Percentiles rank a stretch among this genome's conserved stretches.
Evolutionary conservation across 192 early-diverging fungal genomes (phyloP).

Genomic region (Kappamyces sp.): DNA sequence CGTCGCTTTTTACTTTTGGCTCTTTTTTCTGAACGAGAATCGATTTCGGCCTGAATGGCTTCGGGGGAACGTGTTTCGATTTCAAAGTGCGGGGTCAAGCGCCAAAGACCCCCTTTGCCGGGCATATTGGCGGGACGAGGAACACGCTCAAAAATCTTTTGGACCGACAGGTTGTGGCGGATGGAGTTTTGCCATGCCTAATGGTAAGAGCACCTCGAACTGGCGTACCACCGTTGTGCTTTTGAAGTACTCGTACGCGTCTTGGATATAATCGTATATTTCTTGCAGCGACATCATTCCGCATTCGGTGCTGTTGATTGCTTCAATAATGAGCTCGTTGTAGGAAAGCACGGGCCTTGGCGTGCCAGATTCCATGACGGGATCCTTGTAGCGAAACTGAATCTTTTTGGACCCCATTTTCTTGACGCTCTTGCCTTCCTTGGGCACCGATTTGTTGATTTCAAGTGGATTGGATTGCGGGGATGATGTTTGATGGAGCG

Average conservation of each 20-base stretch:
- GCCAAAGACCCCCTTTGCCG: slow-evolving; percentile 69
- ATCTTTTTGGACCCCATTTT: too few species aligned
- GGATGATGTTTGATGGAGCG: too few species aligned
- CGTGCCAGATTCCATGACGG: too few species aligned
- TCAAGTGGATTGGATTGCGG: too few species aligned
- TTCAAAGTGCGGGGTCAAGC: not conserved
- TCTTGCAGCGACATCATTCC: slow-evolving; percentile 6
- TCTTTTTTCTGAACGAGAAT: slow-evolving; percentile 1
- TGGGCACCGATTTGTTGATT: too few species aligned
- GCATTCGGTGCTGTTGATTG: slow-evolving; percentile 7
- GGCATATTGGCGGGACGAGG: slow-evolving; percentile 77
- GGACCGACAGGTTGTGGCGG: slow-evolving; percentile 89
- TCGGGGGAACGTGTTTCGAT: not conserved
- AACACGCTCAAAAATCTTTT: slow-evolving; percentile 90
- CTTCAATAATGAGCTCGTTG: slow-evolving; percentile 10
- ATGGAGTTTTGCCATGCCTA: slow-evolving; percentile 75
- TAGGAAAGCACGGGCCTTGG: slow-evolving; percentile 4
- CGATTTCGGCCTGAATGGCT: slow-evolving; percentile 1
- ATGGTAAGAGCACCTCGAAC: not conserved
- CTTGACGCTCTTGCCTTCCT: too few species aligned
- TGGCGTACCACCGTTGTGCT: slow-evolving; percentile 6
- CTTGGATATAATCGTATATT: slow-evolving; percentile 16
- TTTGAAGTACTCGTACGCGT: slow-evolving; percentile 6
- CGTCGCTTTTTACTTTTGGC: not conserved
- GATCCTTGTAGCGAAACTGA: too few species aligned